Evolutionary conservation across 2,329 filamentous ascomycete species (phyloP).

Genomic region (Tolypocladium album): DNA sequence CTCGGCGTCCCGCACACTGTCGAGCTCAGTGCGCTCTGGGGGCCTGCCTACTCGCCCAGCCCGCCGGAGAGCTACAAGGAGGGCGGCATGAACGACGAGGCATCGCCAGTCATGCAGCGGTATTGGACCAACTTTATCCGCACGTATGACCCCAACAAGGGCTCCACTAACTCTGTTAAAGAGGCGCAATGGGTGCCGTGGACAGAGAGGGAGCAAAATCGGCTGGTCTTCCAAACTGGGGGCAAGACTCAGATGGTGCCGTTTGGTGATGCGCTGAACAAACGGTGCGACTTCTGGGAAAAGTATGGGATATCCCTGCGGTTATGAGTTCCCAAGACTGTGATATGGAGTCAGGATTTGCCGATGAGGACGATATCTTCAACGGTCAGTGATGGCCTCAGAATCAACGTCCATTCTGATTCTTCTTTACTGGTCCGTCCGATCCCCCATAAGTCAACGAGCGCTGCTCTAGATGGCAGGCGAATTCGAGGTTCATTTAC

Average conservation of each 20-base stretch:
- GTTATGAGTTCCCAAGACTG: slow-evolving; percentile 5
- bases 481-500: not conserved
- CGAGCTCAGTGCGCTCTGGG: slow-evolving; percentile 58
- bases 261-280: slow-evolving; percentile 11
- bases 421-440: too few species aligned
- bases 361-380: too few species aligned
- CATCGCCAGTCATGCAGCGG: slow-evolving; percentile 51
- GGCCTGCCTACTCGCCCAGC: slow-evolving; percentile 40
- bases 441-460: too few species aligned
- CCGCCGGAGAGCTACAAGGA: slow-evolving; percentile 45
- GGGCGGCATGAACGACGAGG: slow-evolving; percentile 39
- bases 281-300: slow-evolving; percentile 15
- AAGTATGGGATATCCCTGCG: slow-evolving; percentile 8
- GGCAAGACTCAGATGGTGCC: slow-evolving; percentile 29
- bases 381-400: not conserved
- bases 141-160: slow-evolving; percentile 51
- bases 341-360: not conserved
- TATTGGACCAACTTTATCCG: slow-evolving; percentile 70
- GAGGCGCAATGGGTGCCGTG: slow-evolving; percentile 31
- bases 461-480: too few species aligned
- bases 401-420: too few species aligned
- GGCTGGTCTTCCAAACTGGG: slow-evolving; percentile 29
- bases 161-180: slow-evolving; percentile 11
- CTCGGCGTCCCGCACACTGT: slow-evolving; percentile 56
- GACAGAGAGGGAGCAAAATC: slow-evolving; percentile 13